phyloP scores from a whole-genome alignment of 2,329 filamentous ascomycete species.

The Pyricularia grisea region DNA sequence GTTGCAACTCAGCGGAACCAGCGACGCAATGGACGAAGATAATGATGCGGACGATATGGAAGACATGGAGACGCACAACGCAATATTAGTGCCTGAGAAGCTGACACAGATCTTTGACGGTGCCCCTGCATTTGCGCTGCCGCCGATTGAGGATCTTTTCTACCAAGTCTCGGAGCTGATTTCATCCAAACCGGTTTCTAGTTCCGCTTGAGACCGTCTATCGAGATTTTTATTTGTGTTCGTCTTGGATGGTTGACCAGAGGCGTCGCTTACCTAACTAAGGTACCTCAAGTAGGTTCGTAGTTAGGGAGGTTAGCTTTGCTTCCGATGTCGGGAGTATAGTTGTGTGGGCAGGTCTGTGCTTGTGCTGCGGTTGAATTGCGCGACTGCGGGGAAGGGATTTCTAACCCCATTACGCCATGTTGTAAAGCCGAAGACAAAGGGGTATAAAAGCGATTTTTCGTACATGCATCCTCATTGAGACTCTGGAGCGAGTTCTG shows the following conservation, averaged over 20 bases:
- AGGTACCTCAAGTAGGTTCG: neutral
- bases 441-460: neutral
- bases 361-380: neutral
- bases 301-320: neutral
- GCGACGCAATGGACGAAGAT: constrained; percentile 24
- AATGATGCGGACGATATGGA: constrained; percentile 18
- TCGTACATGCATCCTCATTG: neutral
- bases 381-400: constrained; percentile 1
- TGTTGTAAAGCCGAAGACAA: neutral
- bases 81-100: constrained; percentile 58
- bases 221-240: neutral
- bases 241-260: neutral
- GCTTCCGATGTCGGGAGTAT: constrained; percentile 3
- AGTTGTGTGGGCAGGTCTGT: neutral
- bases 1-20: constrained; percentile 23
- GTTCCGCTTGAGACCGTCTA: constrained; percentile 9
- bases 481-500: neutral
- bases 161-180: constrained; percentile 60
- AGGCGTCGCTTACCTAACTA: neutral
- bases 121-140: constrained; percentile 58
- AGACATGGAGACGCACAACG: constrained; percentile 35
- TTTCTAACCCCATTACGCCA: neutral
- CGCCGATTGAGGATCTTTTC: constrained; percentile 67
- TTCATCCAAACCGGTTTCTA: constrained; percentile 40
- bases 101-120: constrained; percentile 62